Evolutionary conservation across 495 filamentous ascomycete genomes (phyloP).

Genomic region (Daldinia caldariorum): DNA sequence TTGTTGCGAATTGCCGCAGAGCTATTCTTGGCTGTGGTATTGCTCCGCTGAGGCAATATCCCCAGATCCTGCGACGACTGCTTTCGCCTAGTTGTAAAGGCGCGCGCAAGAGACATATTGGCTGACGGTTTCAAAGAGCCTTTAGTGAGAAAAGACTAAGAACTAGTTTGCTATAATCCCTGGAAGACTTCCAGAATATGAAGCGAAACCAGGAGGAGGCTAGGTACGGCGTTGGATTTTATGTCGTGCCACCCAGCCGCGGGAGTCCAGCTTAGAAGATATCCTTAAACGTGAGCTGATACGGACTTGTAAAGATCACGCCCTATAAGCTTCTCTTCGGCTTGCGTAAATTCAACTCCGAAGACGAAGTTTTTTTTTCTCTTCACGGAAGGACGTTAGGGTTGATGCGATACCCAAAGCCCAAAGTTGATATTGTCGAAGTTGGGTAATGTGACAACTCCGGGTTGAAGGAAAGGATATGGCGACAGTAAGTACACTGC

Average conservation of each 20-base stretch:
- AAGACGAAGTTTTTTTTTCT: conserved; percentile 24
- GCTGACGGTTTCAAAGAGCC: conserved; percentile 10
- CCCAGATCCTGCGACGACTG: conserved; percentile 52
- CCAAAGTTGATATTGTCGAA: conserved; percentile 28
- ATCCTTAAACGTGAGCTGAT: conserved; percentile 28
- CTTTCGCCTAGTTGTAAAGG: conserved; percentile 70
- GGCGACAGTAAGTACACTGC: conserved; percentile 28
- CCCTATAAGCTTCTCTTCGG: conserved; percentile 28
- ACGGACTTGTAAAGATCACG: conserved; percentile 21
- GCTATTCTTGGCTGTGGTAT: conserved; percentile 53
- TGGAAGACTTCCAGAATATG: conserved; percentile 41
- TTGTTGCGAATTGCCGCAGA: conserved; percentile 61
- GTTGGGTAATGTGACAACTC: conserved; percentile 38
- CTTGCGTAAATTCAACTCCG: conserved; percentile 20
- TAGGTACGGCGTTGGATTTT: conserved; percentile 35
- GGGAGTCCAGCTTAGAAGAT: conserved; percentile 28
- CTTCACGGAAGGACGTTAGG: conserved; percentile 3
- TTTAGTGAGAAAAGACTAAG: conserved; percentile 15
- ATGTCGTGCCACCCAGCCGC: conserved; percentile 35
- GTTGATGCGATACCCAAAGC: conserved; percentile 25
- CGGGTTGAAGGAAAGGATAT: conserved; percentile 26
- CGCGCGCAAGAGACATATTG: conserved; percentile 69
- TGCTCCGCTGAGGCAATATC: conserved; percentile 56
- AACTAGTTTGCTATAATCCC: conserved; percentile 9
- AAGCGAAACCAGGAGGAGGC: conserved; percentile 20